These are phyloP conservation scores for Ustilago nuda DNA, from an alignment of 1,284 basidiomycete species.

Conservation along the genomic window DNA sequence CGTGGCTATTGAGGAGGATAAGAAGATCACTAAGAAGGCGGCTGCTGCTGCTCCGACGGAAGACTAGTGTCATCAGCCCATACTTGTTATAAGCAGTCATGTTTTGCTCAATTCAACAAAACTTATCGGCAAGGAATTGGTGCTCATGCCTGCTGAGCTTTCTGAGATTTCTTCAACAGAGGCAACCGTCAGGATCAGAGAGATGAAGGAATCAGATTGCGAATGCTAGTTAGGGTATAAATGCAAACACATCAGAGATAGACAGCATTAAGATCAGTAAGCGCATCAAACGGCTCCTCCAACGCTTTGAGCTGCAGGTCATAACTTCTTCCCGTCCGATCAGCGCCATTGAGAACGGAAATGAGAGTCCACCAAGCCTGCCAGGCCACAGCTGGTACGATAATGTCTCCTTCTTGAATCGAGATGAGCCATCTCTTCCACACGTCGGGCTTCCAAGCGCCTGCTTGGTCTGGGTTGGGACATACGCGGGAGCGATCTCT, in stretches of 20 bases:
- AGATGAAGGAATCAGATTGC: neutral
- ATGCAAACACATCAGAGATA: constrained; percentile 42
- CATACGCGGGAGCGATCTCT: constrained; percentile 50
- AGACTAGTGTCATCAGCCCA: constrained; percentile 6
- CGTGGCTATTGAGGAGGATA: constrained; percentile 66
- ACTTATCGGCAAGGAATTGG: too few relatives aligned
- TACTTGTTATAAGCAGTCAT: neutral
- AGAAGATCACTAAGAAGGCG: constrained; percentile 57
- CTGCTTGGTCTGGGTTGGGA: constrained; percentile 54
- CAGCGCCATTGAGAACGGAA: constrained; percentile 63
- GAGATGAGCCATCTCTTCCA: constrained; percentile 60
- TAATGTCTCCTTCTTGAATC: constrained; percentile 57
- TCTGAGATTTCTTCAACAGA: too few relatives aligned
- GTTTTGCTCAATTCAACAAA: neutral
- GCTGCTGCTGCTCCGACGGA: constrained; percentile 27
- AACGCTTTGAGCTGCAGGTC: constrained; percentile 62
- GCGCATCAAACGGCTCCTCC: constrained; percentile 57
- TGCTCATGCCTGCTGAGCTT: neutral
- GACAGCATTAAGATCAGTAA: constrained; percentile 53
- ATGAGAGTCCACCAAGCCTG: constrained; percentile 69
- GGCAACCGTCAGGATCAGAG: too few relatives aligned
- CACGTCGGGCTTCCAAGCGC: constrained; percentile 50
- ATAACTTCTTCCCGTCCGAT: constrained; percentile 58
- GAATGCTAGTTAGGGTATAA: constrained; percentile 2
- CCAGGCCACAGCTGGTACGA: constrained; percentile 61